phyloP scores from a whole-genome alignment of 139 green algal species.

The Picochlorum sp. region DNA sequence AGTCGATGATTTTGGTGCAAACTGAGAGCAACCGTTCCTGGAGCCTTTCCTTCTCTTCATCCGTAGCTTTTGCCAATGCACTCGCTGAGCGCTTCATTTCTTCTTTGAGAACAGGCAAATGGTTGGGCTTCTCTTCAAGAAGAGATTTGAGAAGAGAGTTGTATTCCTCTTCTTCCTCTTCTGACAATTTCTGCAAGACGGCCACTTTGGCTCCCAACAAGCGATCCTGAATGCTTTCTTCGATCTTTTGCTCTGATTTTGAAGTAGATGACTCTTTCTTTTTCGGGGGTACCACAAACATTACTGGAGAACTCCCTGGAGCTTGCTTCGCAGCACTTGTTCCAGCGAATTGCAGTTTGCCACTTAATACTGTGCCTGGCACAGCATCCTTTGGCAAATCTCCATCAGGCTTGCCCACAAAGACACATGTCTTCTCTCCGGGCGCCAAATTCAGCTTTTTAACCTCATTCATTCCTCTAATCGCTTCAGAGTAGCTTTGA shows the following conservation, averaged over 20 bases:
- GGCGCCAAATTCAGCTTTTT: conserved; percentile 30
- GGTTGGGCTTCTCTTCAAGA: conserved; percentile 26
- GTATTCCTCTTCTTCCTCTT: conserved; percentile 29
- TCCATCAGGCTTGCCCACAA: conserved; percentile 60
- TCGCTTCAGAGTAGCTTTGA: conserved; percentile 34
- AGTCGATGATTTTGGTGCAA: conserved; percentile 38
- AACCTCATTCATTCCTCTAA: conserved; percentile 22
- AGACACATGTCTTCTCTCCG: conserved; percentile 30
- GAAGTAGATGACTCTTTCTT: conserved; percentile 5
- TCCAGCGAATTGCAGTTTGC: conserved; percentile 43
- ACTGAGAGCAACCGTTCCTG: conserved; percentile 29
- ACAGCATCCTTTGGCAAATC: conserved; percentile 79
- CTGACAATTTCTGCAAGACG: conserved; percentile 37
- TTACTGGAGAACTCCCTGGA: neutral
- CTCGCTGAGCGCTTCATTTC: conserved; percentile 31
- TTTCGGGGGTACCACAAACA: conserved; percentile 27
- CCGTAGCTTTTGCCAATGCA: neutral
- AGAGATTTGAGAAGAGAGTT: conserved; percentile 31
- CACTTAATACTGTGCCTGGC: conserved; percentile 46
- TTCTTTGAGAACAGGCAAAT: conserved; percentile 67
- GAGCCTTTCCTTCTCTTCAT: neutral
- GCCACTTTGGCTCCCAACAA: conserved; percentile 62
- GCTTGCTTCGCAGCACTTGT: conserved; percentile 7
- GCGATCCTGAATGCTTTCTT: conserved; percentile 38
- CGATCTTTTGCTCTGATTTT: neutral